Evolutionary conservation across 176 grass and related monocot genomes (phyloP), one percentile per base, ranked within the genome.

Genomic region (Cymbopogon citratus): DNA sequence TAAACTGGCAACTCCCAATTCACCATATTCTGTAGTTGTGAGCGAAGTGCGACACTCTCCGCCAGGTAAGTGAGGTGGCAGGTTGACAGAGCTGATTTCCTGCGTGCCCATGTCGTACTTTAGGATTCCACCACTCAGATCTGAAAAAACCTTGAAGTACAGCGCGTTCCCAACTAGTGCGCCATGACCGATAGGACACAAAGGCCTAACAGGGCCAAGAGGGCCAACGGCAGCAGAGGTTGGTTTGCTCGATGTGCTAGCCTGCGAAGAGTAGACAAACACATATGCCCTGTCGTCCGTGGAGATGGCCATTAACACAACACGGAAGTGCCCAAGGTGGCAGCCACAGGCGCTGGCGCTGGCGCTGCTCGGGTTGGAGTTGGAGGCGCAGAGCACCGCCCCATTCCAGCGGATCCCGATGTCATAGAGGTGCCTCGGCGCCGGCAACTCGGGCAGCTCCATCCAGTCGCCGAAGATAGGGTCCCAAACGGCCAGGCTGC

Each of bases 251-350:
- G 31, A 66, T 0, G 29, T 18, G 0, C 3, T 8, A 12, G 16
- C 63, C 63, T 66, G 16, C 2, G 16, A 66, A 7, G 63, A 66
- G 31, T 66, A 66, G 16, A 66, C 31, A 33, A 0, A 10, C 16
- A 18, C 29, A 2, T 9, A 66, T 0, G 2, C 12, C 3, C 12
- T 7, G 11, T 16, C 6, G n/a, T n/a, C n/a, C 0, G 0, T 0
- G 63, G 6, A 4, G 28, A 2, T 19, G 1, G 2, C 0, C 29
- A 66, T 16, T 9, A 19, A 2, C 29, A 66, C 28, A 8, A 66
- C 63, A 18, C 35, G 31, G 63, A 66, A 66, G 29, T 6, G 29
- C 16, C 63, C 29, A 10, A 15, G 29, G 63, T 7, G 7, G 63
- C 63, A 66, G 29, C 10, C 15, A n/a, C n/a, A n/a, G 31, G 35